Evolutionary conservation across 495 filamentous ascomycete species (phyloP).

Genomic region (Neurospora sp.): DNA sequence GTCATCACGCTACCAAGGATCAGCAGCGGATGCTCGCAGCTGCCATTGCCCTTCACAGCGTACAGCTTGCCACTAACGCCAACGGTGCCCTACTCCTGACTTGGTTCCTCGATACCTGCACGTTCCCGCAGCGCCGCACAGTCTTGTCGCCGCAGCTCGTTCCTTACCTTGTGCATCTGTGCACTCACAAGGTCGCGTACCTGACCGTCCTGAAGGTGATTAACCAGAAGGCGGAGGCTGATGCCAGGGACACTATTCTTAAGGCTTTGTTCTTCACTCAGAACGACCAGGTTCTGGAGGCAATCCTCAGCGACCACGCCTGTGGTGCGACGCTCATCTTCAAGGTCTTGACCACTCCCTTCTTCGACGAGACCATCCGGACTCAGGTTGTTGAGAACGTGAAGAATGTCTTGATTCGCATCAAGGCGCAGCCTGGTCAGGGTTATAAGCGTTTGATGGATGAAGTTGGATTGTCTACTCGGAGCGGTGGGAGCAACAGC

Average conservation of each 20-base stretch:
- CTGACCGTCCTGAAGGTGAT: slow-evolving; percentile 96
- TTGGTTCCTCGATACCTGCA: slow-evolving; percentile 98
- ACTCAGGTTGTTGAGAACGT: slow-evolving; percentile 83
- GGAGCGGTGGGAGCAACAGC: slow-evolving; percentile 32
- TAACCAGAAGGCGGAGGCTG: slow-evolving; percentile 90
- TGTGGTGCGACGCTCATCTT: slow-evolving; percentile 95
- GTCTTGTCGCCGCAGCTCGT: slow-evolving; percentile 89
- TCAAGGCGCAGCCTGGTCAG: slow-evolving; percentile 89
- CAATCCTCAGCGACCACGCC: slow-evolving; percentile 80
- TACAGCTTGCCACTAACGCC: slow-evolving; percentile 90
- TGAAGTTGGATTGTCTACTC: slow-evolving; percentile 74
- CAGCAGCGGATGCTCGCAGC: slow-evolving; percentile 93
- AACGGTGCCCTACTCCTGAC: slow-evolving; percentile 91
- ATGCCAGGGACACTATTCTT: slow-evolving; percentile 85
- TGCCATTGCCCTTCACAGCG: slow-evolving; percentile 89
- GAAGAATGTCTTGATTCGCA: slow-evolving; percentile 72
- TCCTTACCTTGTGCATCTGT: slow-evolving; percentile 91
- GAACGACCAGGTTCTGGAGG: slow-evolving; percentile 78
- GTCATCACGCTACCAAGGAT: slow-evolving; percentile 87
- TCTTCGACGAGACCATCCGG: slow-evolving; percentile 89
- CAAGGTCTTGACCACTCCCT: slow-evolving; percentile 95
- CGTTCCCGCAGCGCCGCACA: slow-evolving; percentile 81
- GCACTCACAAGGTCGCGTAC: slow-evolving; percentile 98
- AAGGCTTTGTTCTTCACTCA: slow-evolving; percentile 91
- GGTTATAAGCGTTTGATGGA: slow-evolving; percentile 99